Evolutionary conservation across 129 eudicot genomes (phyloP).

Genomic region (Mikania micrantha): DNA sequence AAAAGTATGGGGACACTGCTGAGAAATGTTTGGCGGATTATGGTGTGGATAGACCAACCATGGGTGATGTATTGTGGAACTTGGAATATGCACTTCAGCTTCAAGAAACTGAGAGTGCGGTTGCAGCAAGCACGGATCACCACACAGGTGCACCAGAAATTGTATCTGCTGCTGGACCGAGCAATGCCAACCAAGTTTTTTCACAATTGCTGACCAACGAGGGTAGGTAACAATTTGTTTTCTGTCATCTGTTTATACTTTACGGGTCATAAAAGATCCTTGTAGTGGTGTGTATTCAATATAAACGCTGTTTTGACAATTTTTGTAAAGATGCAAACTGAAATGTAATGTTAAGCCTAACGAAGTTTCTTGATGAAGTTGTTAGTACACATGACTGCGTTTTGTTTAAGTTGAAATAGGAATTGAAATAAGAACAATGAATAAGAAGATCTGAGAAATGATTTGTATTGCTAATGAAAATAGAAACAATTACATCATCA

Average conservation of each 20-base stretch:
- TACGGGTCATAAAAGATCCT: not conserved
- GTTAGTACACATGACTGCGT: not conserved
- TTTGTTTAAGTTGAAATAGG: not conserved
- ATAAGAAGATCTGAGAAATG: too few species aligned
- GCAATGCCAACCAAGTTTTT: slow-evolving; percentile 45
- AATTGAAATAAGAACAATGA: too few species aligned
- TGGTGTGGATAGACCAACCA: slow-evolving; percentile 83
- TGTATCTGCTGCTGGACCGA: slow-evolving; percentile 17
- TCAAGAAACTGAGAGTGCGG: slow-evolving; percentile 37
- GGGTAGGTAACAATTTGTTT: slow-evolving; percentile 1
- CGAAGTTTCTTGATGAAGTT: not conserved
- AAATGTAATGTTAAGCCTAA: not conserved
- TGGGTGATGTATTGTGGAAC: slow-evolving; percentile 91
- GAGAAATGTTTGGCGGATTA: slow-evolving; percentile 82
- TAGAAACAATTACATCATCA: too few species aligned
- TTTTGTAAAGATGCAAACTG: not conserved
- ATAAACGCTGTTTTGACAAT: not conserved
- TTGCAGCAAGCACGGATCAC: not conserved
- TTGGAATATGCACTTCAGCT: slow-evolving; percentile 75
- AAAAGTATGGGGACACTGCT: slow-evolving; percentile 57
- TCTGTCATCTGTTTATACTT: not conserved
- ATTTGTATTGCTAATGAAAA: too few species aligned
- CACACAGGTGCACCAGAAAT: slow-evolving; percentile 15
- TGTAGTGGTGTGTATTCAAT: not conserved
- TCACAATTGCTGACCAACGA: slow-evolving; percentile 52